Base-by-base conservation (phyloP, 306 rosid species). In the Echinosophora koreensis region DNA sequence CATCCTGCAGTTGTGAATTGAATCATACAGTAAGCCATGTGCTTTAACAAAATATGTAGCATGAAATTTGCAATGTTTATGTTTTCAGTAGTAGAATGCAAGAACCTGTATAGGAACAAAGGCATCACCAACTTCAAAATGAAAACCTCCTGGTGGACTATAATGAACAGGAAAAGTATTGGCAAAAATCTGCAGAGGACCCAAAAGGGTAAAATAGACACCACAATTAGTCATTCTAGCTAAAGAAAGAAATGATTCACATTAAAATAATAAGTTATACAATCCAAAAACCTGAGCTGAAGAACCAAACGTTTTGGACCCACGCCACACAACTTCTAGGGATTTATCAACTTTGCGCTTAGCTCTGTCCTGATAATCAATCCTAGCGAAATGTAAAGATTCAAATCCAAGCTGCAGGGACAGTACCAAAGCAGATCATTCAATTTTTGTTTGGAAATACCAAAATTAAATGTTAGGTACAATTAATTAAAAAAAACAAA, bases 281-380 rank as follows among this genome's bases (percentile, higher is more conserved):
- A 54, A 51, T 71, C 13, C 49, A 57, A 66, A 57, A 66, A 89
- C 97, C 97, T 92, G 94, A 77, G 94, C 76, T 62, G 96, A 90
- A 59, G 96, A 89, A 68, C 97, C 96, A 83, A 92, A 90, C 30
- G 93, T 89, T 61, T 86, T 89, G 74, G 97, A 94, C 13, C 85
- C 98, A 44, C 93, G 96, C 98, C 98, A 94, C 52, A 94, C 83
- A 67, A 94, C 98, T 86, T 94, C 98, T 42, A 94, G 96, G 34
- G 97, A 77, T 56, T 94, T 94, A 4, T 90, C 90, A 39, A 1
- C 78, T 81, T 78, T 92, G 46, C 98, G 89, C 73, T 85, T 80
- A 30, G 84, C 93, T 84, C 96, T 84, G 71, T 94, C 98, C 74
- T 89, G 95, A 77, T 86, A 92, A 84, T 94, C 98, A 83, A 94